Base-by-base conservation (phyloP, 148 eudicot species). In the Nepenthes gracilis region DNA sequence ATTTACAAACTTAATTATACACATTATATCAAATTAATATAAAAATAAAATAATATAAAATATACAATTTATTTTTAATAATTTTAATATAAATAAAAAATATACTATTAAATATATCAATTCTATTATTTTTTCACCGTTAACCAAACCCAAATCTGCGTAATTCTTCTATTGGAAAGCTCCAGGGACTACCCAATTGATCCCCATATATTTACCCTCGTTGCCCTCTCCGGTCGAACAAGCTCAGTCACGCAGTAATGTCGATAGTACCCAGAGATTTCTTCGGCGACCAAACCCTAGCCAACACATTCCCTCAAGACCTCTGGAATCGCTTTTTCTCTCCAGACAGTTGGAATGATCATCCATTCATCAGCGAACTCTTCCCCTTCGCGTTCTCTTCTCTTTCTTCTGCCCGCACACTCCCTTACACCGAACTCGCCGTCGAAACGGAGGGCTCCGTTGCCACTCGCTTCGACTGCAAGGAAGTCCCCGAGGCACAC, bases 401-500 rank as follows among this genome's bases (percentile, higher is more conserved):
- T 55, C 64, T 33, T 14, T 10, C 65, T 1, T 33, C 64, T 5
- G 32, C 51, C 33, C 73, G 57, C 23, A 45, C 76, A 2, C 38
- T 68, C 62, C 76, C 76, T 0, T 76, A 72, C 73, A 52, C 80
- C 0, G 73, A 76, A 35, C 70, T 72, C 58, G 55, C 76, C 5
- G 55, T 76, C 8, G 73, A 76, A 48, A 68, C 80, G 10, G 54
- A 69, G 1, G 80, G 80, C 1, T 43, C 61, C 38, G 43, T 72
- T 6, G 57, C 33, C 13, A 59, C 70, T 4, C 69, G 69, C 47
- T 51, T 76, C 12, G 80, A 76, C 62, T 72, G 76, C 68, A 72
- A 61, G 70, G 73, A 76, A 34, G 55, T 76, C 49, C 70, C 75
- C 1, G 76, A 68, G 35, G 80, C 80, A 9, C 72, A 76, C 58